Evolutionary conservation across 306 rosid species (phyloP).

Genomic region (Sophora flavescens): DNA sequence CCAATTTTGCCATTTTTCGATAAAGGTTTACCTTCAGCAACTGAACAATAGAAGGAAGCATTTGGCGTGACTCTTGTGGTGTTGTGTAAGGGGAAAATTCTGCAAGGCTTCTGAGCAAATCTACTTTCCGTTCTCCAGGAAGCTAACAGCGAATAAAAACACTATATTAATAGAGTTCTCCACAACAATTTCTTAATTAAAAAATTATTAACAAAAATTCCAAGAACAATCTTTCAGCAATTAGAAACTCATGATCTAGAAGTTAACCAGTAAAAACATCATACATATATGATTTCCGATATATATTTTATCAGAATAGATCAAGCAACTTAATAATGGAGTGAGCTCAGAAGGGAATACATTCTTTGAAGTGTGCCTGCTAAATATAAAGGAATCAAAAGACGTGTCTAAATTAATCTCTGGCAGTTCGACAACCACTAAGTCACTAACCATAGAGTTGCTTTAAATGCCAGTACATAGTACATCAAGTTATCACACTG

Average conservation of each 20-base stretch:
- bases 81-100: conserved; percentile 90
- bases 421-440: background rate
- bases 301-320: background rate
- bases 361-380: background rate
- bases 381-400: conserved; percentile 8
- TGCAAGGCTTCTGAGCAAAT: conserved; percentile 94
- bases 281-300: conserved; percentile 2
- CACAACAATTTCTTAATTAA: background rate
- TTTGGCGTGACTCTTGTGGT: conserved; percentile 96
- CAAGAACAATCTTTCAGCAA: conserved; percentile 13
- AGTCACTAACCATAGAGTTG: background rate
- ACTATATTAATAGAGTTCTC: conserved; percentile 20
- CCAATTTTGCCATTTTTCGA: conserved; percentile 32
- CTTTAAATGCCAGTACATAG: background rate
- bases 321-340: background rate
- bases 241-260: conserved; percentile 15
- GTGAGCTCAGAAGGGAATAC: background rate
- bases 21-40: conserved; percentile 69
- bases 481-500: background rate
- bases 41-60: conserved; percentile 94
- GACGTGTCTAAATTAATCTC: background rate
- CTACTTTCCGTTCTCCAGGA: conserved; percentile 92
- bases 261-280: conserved; percentile 1
- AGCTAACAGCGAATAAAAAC: conserved; percentile 60
- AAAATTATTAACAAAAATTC: background rate